These are phyloP conservation scores for Coemansia reversa DNA, from an alignment of 192 early-diverging fungal genomes.

Conservation along the genomic window DNA sequence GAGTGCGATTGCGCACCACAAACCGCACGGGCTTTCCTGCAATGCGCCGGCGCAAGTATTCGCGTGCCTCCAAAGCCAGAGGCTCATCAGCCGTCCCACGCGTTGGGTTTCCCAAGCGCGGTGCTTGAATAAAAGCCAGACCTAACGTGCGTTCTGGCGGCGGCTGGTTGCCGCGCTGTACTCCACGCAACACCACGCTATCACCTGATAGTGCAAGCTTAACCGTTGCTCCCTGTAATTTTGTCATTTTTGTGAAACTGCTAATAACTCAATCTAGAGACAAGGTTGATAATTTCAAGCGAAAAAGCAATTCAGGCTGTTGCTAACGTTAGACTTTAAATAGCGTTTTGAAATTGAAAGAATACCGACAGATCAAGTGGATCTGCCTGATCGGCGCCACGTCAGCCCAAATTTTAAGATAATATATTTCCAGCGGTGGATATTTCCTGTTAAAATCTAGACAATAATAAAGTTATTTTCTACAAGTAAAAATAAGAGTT, in stretches of 20 bases:
- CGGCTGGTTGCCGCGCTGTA: constrained; percentile 71
- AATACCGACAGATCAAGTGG: neutral
- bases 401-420: neutral
- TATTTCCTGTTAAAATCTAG: too few species aligned
- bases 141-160: constrained; percentile 84
- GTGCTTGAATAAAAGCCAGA: constrained; percentile 78
- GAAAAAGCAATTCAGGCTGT: neutral
- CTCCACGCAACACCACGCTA: constrained; percentile 84
- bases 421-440: too few species aligned
- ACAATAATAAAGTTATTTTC: too few species aligned
- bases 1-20: constrained; percentile 58
- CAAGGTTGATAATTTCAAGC: neutral
- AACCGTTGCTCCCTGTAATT: constrained; percentile 66
- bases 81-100: constrained; percentile 84
- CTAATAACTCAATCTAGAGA: neutral
- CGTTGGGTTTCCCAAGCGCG: constrained; percentile 73
- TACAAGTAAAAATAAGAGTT: too few species aligned
- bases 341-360: neutral
- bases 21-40: constrained; percentile 90
- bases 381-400: neutral
- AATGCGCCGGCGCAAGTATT: constrained; percentile 81
- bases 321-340: neutral
- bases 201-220: constrained; percentile 92
- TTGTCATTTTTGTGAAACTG: constrained; percentile 4
- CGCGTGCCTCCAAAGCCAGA: constrained; percentile 83